Conservation (phyloP, 257 asterid genomes). For the Thymus mandschuricus region DNA sequence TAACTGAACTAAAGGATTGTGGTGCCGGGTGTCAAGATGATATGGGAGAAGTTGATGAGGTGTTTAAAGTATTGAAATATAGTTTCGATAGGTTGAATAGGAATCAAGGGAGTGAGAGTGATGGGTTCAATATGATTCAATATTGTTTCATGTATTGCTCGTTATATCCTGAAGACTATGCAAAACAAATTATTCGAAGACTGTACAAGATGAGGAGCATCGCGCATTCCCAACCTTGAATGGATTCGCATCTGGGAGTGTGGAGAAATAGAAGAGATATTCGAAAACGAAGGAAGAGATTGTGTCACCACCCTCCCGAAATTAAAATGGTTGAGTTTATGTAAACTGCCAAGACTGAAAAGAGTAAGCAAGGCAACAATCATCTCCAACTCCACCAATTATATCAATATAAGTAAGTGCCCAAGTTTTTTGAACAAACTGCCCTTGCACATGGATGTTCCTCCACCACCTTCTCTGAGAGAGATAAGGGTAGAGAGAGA, state of each 20-base stretch:
- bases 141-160: no score
- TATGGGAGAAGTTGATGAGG: conserved; percentile 5
- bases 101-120: no score
- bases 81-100: no score
- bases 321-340: no score
- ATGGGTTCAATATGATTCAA: no score
- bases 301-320: no score
- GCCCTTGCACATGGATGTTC: background rate
- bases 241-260: no score
- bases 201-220: no score
- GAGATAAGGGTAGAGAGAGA: no score
- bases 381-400: background rate
- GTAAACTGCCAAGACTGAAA: background rate
- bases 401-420: background rate
- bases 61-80: background rate
- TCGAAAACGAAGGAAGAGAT: background rate
- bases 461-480: background rate
- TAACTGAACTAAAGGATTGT: background rate
- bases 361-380: background rate
- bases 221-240: background rate
- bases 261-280: background rate
- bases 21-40: background rate
- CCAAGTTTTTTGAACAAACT: background rate
- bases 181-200: background rate
- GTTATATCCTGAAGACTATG: no score